These are phyloP conservation scores for Linnemannia hyalina DNA, from an alignment of 192 early-diverging fungal species.

Conservation along the genomic window DNA sequence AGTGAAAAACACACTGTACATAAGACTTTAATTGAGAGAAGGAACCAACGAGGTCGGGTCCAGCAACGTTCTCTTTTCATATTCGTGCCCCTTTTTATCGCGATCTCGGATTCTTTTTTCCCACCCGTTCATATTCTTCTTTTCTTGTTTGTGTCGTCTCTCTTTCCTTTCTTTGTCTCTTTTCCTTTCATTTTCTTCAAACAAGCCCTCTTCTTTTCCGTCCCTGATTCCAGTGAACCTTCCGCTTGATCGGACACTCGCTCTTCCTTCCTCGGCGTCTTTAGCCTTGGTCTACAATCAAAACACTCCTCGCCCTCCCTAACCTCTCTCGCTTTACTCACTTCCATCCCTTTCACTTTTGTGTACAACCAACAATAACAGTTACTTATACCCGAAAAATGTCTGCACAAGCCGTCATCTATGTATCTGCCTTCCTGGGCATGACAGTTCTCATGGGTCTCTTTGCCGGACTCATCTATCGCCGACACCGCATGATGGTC, in stretches of 20 bases:
- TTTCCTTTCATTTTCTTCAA: not conserved
- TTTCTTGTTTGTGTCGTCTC: not conserved
- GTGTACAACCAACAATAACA: not conserved
- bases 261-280: not conserved
- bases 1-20: not conserved
- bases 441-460: slow-evolving; percentile 3
- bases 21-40: not conserved
- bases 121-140: too few relatives aligned
- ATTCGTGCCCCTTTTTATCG: not conserved
- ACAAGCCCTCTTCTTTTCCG: not conserved
- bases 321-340: not conserved
- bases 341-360: not conserved
- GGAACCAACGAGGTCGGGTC: not conserved
- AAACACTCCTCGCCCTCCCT: not conserved
- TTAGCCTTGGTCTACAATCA: not conserved
- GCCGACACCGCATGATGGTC: slow-evolving; percentile 2
- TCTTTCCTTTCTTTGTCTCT: not conserved
- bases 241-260: not conserved
- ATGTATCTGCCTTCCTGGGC: slow-evolving; percentile 7
- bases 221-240: not conserved
- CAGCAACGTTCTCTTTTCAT: not conserved
- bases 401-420: slow-evolving; percentile 5
- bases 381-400: not conserved
- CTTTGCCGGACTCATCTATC: slow-evolving; percentile 5
- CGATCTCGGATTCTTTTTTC: too few relatives aligned